phyloP scores from a whole-genome alignment of 768 basidiomycete genomes.

The Aureoboletus auriporus region DNA sequence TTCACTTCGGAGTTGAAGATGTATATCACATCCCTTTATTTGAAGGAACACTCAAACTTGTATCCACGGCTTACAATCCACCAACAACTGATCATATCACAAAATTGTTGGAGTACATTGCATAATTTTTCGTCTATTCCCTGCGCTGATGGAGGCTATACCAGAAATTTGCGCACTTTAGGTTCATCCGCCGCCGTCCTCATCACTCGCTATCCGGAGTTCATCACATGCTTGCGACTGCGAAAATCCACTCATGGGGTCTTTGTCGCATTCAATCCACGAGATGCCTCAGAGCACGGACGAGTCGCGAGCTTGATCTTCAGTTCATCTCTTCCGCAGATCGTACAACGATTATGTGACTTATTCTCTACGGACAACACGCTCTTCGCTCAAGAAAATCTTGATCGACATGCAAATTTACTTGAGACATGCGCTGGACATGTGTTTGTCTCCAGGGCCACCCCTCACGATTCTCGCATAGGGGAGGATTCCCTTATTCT shows the following conservation, averaged over 20 bases:
- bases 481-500: slow-evolving; percentile 37
- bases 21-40: slow-evolving; percentile 47
- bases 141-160: slow-evolving; percentile 3
- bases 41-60: slow-evolving; percentile 33
- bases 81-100: slow-evolving; percentile 34
- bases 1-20: slow-evolving; percentile 50
- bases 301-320: slow-evolving; percentile 53
- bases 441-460: slow-evolving; percentile 40
- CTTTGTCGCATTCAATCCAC: slow-evolving; percentile 62
- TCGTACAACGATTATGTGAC: slow-evolving; percentile 38
- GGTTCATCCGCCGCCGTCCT: slow-evolving; percentile 33
- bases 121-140: background rate
- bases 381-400: slow-evolving; percentile 31
- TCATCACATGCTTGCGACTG: slow-evolving; percentile 45
- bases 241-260: slow-evolving; percentile 25
- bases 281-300: slow-evolving; percentile 46
- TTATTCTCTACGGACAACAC: slow-evolving; percentile 42
- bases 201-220: slow-evolving; percentile 59
- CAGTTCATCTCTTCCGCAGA: slow-evolving; percentile 37
- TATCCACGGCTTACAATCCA: slow-evolving; percentile 32
- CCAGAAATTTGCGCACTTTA: slow-evolving; percentile 19
- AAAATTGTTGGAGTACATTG: slow-evolving; percentile 17
- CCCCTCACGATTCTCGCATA: slow-evolving; percentile 9
- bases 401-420: slow-evolving; percentile 54
- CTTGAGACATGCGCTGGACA: slow-evolving; percentile 53